phyloP scores from a whole-genome alignment of 306 rosid genomes.

The Citrullus mucosospermus region DNA sequence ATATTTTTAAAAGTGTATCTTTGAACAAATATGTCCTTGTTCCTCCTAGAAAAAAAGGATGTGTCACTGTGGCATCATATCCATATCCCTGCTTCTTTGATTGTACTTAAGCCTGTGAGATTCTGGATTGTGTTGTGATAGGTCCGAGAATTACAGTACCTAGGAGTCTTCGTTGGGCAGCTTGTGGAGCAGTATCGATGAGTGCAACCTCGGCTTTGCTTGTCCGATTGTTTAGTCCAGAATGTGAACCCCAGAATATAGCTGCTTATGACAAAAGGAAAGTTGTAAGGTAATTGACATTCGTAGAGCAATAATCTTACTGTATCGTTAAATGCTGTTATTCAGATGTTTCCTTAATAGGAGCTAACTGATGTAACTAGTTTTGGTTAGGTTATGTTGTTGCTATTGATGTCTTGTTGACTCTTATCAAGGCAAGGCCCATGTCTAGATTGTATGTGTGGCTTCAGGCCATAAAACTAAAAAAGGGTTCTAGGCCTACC shows the following conservation, averaged over 20 bases:
- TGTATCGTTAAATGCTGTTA: neutral
- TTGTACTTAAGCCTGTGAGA: neutral
- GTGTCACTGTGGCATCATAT: too few species aligned
- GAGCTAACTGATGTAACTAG: neutral
- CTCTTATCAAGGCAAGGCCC: neutral
- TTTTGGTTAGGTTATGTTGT: neutral
- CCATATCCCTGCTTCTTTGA: too few species aligned
- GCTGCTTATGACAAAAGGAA: slow-evolving; percentile 77
- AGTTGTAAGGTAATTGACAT: slow-evolving; percentile 15
- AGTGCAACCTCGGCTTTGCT: slow-evolving; percentile 77
- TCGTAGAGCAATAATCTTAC: neutral
- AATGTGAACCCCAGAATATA: slow-evolving; percentile 94
- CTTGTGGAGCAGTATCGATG: slow-evolving; percentile 64
- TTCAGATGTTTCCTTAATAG: neutral
- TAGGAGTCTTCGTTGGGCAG: slow-evolving; percentile 81
- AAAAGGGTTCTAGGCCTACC: too few species aligned
- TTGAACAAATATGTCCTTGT: too few species aligned
- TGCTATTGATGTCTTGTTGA: neutral
- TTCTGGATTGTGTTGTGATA: slow-evolving; percentile 11
- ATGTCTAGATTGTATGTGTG: neutral
- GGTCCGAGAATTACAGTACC: slow-evolving; percentile 83
- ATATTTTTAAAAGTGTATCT: too few species aligned
- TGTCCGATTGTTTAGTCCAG: slow-evolving; percentile 79
- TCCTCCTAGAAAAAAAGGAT: too few species aligned
- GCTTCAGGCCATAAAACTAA: neutral